A percentile compares a stretch with the other conserved stretches of the same genome.
Conservation (phyloP, 805 yeast genomes). For the Wickerhamiella brachini region DNA sequence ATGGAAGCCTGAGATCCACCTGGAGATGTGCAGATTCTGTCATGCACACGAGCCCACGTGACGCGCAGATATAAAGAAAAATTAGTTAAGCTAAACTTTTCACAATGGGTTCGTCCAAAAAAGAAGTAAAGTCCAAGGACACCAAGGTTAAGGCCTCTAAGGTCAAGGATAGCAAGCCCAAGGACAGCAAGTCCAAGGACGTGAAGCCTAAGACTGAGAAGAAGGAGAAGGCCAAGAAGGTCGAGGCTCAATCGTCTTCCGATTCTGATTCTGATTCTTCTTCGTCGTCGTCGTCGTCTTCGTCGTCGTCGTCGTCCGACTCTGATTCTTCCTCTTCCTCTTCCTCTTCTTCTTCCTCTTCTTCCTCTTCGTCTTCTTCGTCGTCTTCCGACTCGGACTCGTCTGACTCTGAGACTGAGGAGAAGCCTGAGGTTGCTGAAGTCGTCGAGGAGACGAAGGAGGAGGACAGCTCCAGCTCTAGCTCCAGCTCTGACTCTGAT, state of each 20-base stretch:
- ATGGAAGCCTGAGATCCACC: too few relatives aligned
- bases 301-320: constrained; percentile 2
- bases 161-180: constrained; percentile 14
- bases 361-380: too few relatives aligned
- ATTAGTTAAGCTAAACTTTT: constrained; percentile 1
- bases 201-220: constrained; percentile 2
- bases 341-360: constrained; percentile 22
- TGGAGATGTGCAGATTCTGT: background rate
- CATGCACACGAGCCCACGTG: constrained; percentile 1
- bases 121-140: constrained; percentile 7
- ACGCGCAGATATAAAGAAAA: background rate
- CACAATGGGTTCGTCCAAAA: constrained; percentile 4
- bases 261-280: constrained; percentile 17
- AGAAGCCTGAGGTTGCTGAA: constrained; percentile 9
- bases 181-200: constrained; percentile 9
- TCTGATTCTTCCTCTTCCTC: constrained; percentile 5
- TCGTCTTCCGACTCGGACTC: constrained; percentile 15
- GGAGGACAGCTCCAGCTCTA: constrained; percentile 18
- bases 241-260: constrained; percentile 16
- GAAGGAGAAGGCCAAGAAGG: constrained; percentile 10
- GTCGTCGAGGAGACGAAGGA: constrained; percentile 7
- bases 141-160: constrained; percentile 4
- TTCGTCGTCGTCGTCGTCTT: background rate
- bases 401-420: constrained; percentile 9
- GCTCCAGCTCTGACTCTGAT: constrained; percentile 23